phyloP scores from a whole-genome alignment of 306 rosid species.

The Aeschynomene evenia region DNA sequence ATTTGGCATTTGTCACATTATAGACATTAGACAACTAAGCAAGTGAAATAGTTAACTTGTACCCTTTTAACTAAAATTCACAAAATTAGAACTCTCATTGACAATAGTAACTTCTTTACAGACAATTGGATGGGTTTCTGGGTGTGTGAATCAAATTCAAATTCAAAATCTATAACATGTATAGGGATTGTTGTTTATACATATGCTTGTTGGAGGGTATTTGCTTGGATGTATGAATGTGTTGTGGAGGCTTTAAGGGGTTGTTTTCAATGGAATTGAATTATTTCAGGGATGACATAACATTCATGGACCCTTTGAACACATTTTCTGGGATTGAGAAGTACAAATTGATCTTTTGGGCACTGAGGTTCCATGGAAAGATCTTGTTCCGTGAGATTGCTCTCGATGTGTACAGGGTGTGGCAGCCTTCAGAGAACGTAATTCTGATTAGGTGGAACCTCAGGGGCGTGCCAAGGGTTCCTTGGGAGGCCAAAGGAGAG shows the following conservation, averaged over 20 bases:
- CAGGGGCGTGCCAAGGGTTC: slow-evolving; percentile 85
- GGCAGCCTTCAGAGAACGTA: slow-evolving; percentile 96
- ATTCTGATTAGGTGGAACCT: slow-evolving; percentile 87
- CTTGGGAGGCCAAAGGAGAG: slow-evolving; percentile 90
- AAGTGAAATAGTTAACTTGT: too few species aligned
- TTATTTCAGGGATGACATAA: slow-evolving; percentile 80
- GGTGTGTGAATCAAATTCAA: too few species aligned
- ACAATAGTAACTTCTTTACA: too few species aligned
- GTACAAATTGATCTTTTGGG: slow-evolving; percentile 94
- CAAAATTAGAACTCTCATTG: too few species aligned
- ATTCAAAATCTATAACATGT: too few species aligned
- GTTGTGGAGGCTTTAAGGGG: not conserved
- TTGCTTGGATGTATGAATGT: too few species aligned
- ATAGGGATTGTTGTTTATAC: too few species aligned
- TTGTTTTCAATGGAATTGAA: slow-evolving; percentile 20
- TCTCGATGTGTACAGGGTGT: slow-evolving; percentile 74
- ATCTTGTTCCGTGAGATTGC: slow-evolving; percentile 77
- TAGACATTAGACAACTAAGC: too few species aligned
- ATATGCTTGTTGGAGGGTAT: too few species aligned
- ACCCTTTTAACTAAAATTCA: too few species aligned
- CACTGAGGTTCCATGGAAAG: slow-evolving; percentile 80
- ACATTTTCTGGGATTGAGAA: slow-evolving; percentile 81
- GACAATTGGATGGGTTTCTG: too few species aligned
- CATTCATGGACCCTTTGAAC: slow-evolving; percentile 79
- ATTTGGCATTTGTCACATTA: too few species aligned